Conservation (phyloP, 768 basidiomycete genomes). For the Pleurotus tuber-regium region DNA sequence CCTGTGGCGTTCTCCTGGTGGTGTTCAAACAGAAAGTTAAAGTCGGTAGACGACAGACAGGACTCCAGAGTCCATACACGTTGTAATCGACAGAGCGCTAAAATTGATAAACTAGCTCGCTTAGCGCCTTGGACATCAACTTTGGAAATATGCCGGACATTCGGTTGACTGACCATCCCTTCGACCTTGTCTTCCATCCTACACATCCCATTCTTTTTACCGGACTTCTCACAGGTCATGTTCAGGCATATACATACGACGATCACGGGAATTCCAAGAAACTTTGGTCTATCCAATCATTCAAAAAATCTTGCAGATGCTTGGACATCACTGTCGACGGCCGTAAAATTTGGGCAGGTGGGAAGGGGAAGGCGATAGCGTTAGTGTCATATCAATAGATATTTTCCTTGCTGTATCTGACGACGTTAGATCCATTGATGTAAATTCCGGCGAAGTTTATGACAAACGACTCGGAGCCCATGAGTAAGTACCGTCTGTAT, state of each 20-base stretch:
- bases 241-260: conserved; percentile 81
- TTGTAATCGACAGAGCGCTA: too few relatives aligned
- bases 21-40: too few relatives aligned
- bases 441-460: conserved; percentile 47
- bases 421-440: conserved; percentile 48
- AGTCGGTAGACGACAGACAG: too few relatives aligned
- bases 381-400: conserved; percentile 36
- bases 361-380: conserved; percentile 80
- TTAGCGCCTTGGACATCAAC: not conserved
- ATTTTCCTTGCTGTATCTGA: conserved; percentile 15
- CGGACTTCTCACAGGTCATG: conserved; percentile 76
- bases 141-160: conserved; percentile 51
- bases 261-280: conserved; percentile 44
- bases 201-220: conserved; percentile 65
- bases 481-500: conserved; percentile 75
- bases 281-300: conserved; percentile 42
- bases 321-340: conserved; percentile 71
- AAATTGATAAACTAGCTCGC: too few relatives aligned
- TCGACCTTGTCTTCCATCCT: conserved; percentile 90
- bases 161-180: conserved; percentile 72
- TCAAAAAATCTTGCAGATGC: conserved; percentile 81
- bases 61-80: too few relatives aligned
- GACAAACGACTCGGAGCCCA: conserved; percentile 55
- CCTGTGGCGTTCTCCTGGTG: too few relatives aligned
- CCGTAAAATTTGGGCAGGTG: conserved; percentile 66